Base-by-base conservation (phyloP, 306 rosid genomes). In the Gynostemma pentaphyllum region DNA sequence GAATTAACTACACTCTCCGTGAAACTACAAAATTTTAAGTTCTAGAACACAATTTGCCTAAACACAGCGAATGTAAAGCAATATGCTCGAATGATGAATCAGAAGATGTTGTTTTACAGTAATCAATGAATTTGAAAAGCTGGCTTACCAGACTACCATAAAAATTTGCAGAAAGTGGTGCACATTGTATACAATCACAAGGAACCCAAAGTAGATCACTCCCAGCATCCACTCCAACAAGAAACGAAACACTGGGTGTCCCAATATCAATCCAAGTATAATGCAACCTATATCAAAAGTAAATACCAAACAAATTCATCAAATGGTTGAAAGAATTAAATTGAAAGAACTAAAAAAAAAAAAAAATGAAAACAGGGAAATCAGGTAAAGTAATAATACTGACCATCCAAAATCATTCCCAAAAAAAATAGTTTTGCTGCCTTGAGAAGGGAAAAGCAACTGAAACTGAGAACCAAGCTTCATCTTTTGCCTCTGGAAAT, bases 131-230 rank as follows among this genome's bases (percentile, higher is more conserved):
- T 40, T 37, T 18, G 47, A 67, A 67, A 56, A 27, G 56, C 34
- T 46, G 49, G 75, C 85, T 27, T 87, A 91, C 98, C 94, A 88
- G 78, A 72, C 68, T 71, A 63, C 74, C 72, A 71, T 86, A 86
- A 75, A 79, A 78, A 74, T 85, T 55, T 0, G 92, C 80, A 57
- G 96, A 80, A 60, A 92, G 67, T 1, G 98, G 94, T 72, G 98
- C 98, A 71, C 98, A 92, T 70, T 84, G 88, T 62, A 81, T 37
- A 67, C 98, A 92, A 68, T 88, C 85, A 70, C 98, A 92, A 19
- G 98, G 96, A 74, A 92, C 83, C 98, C 98, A 92, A 57, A 92
- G 86, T 1, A 86, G 85, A 78, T 92, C 90, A 63, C 98, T 92
- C 62, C 98, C 96, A 5, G 91, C 78, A 76, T 92, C 98, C 84